Base-by-base conservation (phyloP, 768 basidiomycete genomes). In the Lactarius deliciosus region DNA sequence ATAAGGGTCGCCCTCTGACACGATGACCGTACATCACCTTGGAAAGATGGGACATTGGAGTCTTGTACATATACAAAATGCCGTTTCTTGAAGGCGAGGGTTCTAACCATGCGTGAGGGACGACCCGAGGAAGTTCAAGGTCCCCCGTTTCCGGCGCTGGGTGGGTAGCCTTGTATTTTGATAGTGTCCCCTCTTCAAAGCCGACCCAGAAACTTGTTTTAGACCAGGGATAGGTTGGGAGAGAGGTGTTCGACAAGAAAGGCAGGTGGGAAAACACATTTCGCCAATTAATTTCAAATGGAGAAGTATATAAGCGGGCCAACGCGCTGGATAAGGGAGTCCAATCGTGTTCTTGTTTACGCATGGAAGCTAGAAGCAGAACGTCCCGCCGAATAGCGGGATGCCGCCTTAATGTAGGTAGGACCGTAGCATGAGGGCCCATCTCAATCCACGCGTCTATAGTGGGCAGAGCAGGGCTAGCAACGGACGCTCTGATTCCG, bases 171-270 rank as follows among this genome's bases (percentile, higher is more conserved):
- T 47, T 40, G 61, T 59, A 54, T 15, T 22, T 34, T 16, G 38
- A 38, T 8, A 38, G 25, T 1, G 34, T 58, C 16, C 68, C 70
- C 63, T 82, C 81, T 41, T 74, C 69, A 72, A 77, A 87, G 0
- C 76, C 73, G 2, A 86, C 80, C 87, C 86, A 90, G 72, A 85
- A 89, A 28, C 77, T 81, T 3, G 79, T 77, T 56, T 76, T 77
- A 11, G 81, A 76, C 69, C 90, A 88, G 1, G 88, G 87, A 73
- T 91, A 91, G 4, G 81, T 76, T 0, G 90, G 90, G 13, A 90
- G 74, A 65, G 80, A 81, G n/a, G 82, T 70, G 66, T 83, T 83
- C 34, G 68, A 65, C 10, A 68, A 45, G 3, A 76, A 74, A 10
- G 76, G 74, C 7, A 86, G 64, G 64, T 85, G 81, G 0, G 78